Evolutionary conservation across 805 yeast genomes (phyloP), one percentile per base, ranked within the genome.

Genomic region (Zygosaccharomyces kombuchaensis): DNA sequence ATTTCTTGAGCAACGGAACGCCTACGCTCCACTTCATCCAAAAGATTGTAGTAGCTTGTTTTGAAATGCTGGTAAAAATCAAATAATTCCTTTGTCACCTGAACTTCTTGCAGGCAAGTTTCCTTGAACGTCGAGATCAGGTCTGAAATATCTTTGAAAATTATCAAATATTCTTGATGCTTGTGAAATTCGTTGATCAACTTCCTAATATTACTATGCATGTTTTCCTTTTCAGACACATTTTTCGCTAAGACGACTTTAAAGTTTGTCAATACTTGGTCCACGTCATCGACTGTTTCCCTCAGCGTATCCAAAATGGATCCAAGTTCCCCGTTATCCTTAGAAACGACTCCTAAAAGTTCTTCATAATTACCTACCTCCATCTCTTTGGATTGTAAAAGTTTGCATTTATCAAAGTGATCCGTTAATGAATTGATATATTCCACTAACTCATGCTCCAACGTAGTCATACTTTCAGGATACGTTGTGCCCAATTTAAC

Each of bases 401-500:
- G 67, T 9, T 68, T 55, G 54, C 95, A 85, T 59, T 86, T 88
- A 62, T 89, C 96, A 56, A 81, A 87, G 66, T 89, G 96, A 44
- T 78, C 78, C 9, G 96, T 83, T 38, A 89, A 68, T 56, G 89
- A 78, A 45, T 80, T 81, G 27, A 90, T 67, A 13, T 84, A 69
- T 2, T 76, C 73, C 0, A 87, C 95, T 64, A 87, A 72, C 43
- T 84, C 93, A 47, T 74, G 72, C 44, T 87, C 95, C 40, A 80
- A 58, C 1, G 49, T 45, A 14, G 45, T 50, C 67, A 84, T 72
- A 43, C 79, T 83, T 12, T 36, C 39, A 2, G 57, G 54, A 31
- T 44, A 43, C 2, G 46, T 54, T n/a, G 67, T 68, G 5, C 62
- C 53, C n/a, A 56, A 34, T n/a, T 42, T 32, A 5, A 57, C 39